Base-by-base conservation (phyloP, 2,329 filamentous ascomycete genomes). In the Orbilia quercus region DNA sequence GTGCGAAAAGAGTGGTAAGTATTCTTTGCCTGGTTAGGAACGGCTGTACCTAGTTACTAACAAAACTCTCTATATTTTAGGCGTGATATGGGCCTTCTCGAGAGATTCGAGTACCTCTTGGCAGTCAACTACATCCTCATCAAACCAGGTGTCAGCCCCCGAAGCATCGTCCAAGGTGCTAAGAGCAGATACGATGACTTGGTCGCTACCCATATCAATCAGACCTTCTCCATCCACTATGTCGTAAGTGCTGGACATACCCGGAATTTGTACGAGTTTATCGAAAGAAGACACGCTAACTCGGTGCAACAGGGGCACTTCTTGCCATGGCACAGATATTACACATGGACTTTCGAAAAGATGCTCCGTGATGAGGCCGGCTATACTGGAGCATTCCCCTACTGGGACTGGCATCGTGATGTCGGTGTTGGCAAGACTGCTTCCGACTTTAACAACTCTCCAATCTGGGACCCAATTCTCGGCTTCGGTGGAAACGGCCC, bases 391-490 rank as follows among this genome's bases (percentile, higher is more conserved):
- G 77, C 79, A 12, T 80, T 82, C 59, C 82, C 82, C 40, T 80
- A 79, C 28, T 79, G 77, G 36, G 79, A 79, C 64, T 82, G 80
- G 62, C 78, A 80, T 66, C 78, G 75, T 22, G 80, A 80, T 36
- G 78, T 80, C 42, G 77, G 77, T 23, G 44, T 69, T 11, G 50
- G 51, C 18, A 78, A 80, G 12, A 81, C 80, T 42, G 79, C 80
- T 23, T 59, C 72, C 2, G 76, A 78, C 12, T 77, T 82, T 48
- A 75, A 79, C 42, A 81, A 78, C 74, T 84, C 83, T 0, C 79
- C 83, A 9, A 78, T 85, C 59, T 85, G 84, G 71, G 83, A 85
- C n/a, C 82, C 80, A 55, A 81, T 79, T 0, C 80, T 79, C 6
- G 83, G 81, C 16, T 79, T 85, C 75, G 80, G 80, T 9, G 75